Percentiles rank a stretch among this genome's conserved stretches.
These are phyloP conservation scores for Mimosa bimucronata DNA, from an alignment of 306 rosid species.

Conservation along the genomic window DNA sequence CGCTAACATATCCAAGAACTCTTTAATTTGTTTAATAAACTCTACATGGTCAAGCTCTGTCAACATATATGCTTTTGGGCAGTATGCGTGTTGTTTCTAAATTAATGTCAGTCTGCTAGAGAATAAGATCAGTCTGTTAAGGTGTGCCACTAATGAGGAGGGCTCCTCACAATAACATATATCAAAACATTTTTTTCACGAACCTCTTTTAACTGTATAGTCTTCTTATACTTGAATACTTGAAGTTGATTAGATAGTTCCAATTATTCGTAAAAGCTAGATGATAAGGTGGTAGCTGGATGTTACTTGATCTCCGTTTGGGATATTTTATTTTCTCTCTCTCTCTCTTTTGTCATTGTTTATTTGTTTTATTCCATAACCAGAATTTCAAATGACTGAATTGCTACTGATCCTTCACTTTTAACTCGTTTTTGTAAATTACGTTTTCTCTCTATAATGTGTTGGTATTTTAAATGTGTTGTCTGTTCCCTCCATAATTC, in stretches of 20 bases:
- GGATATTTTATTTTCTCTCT: background rate
- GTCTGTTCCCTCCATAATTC: too few species aligned
- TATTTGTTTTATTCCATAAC: background rate
- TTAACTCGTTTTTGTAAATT: background rate
- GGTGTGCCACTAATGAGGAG: slow-evolving; percentile 1
- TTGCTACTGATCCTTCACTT: background rate
- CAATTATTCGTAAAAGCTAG: slow-evolving; percentile 8
- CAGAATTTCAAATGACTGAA: background rate
- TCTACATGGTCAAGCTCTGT: slow-evolving; percentile 11
- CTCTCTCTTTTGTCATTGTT: background rate
- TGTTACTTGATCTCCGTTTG: background rate
- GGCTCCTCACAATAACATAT: slow-evolving; percentile 11
- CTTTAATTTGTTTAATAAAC: too few species aligned
- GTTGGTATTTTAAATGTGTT: too few species aligned
- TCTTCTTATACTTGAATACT: slow-evolving; percentile 4
- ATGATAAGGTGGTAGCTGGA: background rate
- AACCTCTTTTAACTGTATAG: background rate
- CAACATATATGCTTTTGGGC: slow-evolving; percentile 14
- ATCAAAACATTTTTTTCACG: slow-evolving; percentile 9
- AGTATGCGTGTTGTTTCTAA: slow-evolving; percentile 17
- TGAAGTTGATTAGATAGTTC: slow-evolving; percentile 9
- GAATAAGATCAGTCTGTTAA: slow-evolving; percentile 4
- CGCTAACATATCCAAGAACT: too few species aligned
- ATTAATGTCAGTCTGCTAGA: background rate
- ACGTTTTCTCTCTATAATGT: slow-evolving; percentile 16